A percentile compares a stretch with the other conserved stretches of the same genome.
Conservation (phyloP, 2,329 filamentous ascomycete genomes). For the Trichocomaceae sp. region DNA sequence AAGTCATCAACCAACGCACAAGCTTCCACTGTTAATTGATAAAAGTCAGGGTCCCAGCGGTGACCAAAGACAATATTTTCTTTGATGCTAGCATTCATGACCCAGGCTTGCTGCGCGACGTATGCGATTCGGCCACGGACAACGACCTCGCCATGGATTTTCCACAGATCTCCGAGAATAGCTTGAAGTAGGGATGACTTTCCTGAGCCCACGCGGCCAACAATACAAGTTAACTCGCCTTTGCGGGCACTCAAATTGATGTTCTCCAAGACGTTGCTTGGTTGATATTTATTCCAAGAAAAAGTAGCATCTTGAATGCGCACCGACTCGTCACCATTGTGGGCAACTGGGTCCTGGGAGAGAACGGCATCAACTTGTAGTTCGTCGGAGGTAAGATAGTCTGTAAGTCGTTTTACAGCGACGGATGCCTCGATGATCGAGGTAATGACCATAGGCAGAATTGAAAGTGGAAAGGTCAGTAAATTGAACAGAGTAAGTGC, state of each 20-base stretch:
- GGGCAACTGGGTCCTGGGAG: conserved; percentile 61
- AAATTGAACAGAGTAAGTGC: conserved; percentile 91
- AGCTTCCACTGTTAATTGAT: conserved; percentile 84
- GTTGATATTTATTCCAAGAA: conserved; percentile 84
- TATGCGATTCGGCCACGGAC: conserved; percentile 81
- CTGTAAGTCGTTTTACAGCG: conserved; percentile 75
- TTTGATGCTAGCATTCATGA: conserved; percentile 94
- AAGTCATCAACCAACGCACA: conserved; percentile 91
- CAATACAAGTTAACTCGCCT: conserved; percentile 85
- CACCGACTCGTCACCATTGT: conserved; percentile 78
- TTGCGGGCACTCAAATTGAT: conserved; percentile 87
- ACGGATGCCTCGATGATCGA: conserved; percentile 94
- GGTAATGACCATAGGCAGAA: conserved; percentile 96
- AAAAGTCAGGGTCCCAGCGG: conserved; percentile 86
- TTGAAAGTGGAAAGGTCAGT: conserved; percentile 85
- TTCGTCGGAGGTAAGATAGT: conserved; percentile 82
- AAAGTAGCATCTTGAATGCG: conserved; percentile 79
- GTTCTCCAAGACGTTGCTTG: conserved; percentile 62
- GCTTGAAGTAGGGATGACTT: conserved; percentile 90
- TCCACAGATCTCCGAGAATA: conserved; percentile 87
- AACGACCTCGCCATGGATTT: conserved; percentile 73
- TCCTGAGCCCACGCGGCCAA: conserved; percentile 88
- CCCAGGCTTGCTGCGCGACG: conserved; percentile 88
- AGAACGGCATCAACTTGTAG: conserved; percentile 77
- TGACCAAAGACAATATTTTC: conserved; percentile 98